Evolutionary conservation across 352 stramenopile species (phyloP), one percentile per base, ranked within the genome.

Genomic region (Nothophytophthora sp.): DNA sequence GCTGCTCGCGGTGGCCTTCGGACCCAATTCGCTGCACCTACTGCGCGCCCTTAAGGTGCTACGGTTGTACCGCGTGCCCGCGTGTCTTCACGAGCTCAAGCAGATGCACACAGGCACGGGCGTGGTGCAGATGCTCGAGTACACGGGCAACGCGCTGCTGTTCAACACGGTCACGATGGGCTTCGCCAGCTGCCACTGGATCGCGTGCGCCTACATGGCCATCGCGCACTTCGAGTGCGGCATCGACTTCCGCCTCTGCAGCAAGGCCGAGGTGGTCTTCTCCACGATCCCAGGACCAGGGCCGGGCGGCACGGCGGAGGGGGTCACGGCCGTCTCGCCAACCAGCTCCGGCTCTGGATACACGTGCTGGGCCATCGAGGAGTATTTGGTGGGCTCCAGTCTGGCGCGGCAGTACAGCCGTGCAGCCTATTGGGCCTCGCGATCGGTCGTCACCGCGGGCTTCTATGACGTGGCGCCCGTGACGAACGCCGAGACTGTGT

Each of bases 311-410:
- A 60, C 40, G 3, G 25, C 54, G 2, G 20, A 51, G n/a, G 52
- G 59, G 4, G 59, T 67, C 22, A 58, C 51, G 12, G 38, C 30
- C 8, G 52, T 70, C 11, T 56, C 46, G 7, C 47, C 58, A 0
- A 59, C 27, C 4, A 46, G 48, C 9, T 35, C 50, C 18, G 59
- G 59, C 5, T 48, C 41, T 10, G 23, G 27, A 5, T 81, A 76
- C 47, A 86, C 79, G 0, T 88, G 79, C 49, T 90, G 79, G 79
- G 77, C 68, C 0, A 86, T 90, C 18, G 73, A 88, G 25, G 79
- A 90, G 27, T 74, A 74, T 24, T 49, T 90, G 3, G 70, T 88
- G 0, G 74, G 74, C 4, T 75, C 74, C 0, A 60, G 56, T 3
- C 45, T 68, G 2, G 30, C 52, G 2, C 69, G 76, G 8, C 77